phyloP scores from a whole-genome alignment of 2,329 filamentous ascomycete genomes.

The Penicillium sp. region DNA sequence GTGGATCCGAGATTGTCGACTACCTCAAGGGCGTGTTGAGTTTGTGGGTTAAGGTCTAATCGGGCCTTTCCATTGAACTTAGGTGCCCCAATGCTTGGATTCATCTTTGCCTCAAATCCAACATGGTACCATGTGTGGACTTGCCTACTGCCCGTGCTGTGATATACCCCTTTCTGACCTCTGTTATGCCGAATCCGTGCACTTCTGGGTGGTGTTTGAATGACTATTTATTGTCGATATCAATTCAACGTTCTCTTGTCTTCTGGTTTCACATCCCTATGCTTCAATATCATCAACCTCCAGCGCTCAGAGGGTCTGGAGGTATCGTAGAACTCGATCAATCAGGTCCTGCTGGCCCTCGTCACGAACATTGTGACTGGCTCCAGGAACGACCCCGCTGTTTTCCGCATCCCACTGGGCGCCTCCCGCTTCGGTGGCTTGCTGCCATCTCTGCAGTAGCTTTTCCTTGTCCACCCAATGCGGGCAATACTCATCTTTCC shows the following conservation, averaged over 20 bases:
- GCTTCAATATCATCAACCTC: background rate
- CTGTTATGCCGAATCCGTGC: slow-evolving; percentile 11
- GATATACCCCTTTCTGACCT: slow-evolving; percentile 21
- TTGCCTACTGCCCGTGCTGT: slow-evolving; percentile 11
- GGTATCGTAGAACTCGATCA: slow-evolving; percentile 29
- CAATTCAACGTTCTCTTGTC: slow-evolving; percentile 9
- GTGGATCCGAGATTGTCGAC: slow-evolving; percentile 89
- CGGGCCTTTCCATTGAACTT: background rate
- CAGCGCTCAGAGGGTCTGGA: slow-evolving; percentile 21
- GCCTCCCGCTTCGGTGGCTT: slow-evolving; percentile 32
- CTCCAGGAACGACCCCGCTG: slow-evolving; percentile 43
- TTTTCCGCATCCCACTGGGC: slow-evolving; percentile 42
- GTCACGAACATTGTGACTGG: slow-evolving; percentile 43
- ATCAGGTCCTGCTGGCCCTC: slow-evolving; percentile 40
- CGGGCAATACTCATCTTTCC: slow-evolving; percentile 40
- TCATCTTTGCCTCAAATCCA: slow-evolving; percentile 7
- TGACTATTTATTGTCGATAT: slow-evolving; percentile 11
- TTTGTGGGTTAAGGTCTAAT: slow-evolving; percentile 67
- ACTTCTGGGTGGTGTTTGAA: slow-evolving; percentile 17
- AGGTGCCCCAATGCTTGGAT: slow-evolving; percentile 1
- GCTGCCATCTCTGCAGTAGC: slow-evolving; percentile 38
- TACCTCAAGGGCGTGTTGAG: slow-evolving; percentile 79
- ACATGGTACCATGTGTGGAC: slow-evolving; percentile 10
- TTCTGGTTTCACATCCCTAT: background rate
- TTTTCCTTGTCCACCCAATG: slow-evolving; percentile 39